These are phyloP conservation scores for Leccinum disarticulatum DNA, from an alignment of 768 basidiomycete species.

Conservation along the genomic window DNA sequence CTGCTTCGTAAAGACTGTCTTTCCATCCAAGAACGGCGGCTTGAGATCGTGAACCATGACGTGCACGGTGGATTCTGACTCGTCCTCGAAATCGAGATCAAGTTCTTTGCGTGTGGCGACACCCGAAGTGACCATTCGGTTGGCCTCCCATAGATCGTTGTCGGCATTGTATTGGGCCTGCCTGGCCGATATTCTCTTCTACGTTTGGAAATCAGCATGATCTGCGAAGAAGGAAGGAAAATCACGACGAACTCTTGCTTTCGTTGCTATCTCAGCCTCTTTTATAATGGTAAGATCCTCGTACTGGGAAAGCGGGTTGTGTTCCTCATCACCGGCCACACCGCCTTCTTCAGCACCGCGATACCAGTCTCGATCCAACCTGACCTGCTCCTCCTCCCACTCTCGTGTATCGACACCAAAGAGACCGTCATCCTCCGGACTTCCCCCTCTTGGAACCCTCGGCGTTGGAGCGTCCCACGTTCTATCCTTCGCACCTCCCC, in stretches of 20 bases:
- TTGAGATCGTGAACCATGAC: constrained; percentile 97
- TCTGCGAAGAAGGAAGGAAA: neutral
- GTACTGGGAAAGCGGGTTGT: constrained; percentile 91
- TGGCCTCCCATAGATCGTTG: constrained; percentile 98
- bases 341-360: constrained; percentile 86
- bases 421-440: constrained; percentile 66
- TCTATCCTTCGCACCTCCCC: constrained; percentile 54
- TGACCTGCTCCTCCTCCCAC: constrained; percentile 97
- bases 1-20: constrained; percentile 94
- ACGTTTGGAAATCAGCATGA: constrained; percentile 18
- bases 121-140: constrained; percentile 95
- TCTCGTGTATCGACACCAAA: constrained; percentile 75
- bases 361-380: constrained; percentile 96
- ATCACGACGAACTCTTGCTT: constrained; percentile 57
- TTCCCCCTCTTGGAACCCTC: constrained; percentile 60
- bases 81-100: constrained; percentile 95
- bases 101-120: constrained; percentile 84
- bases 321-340: constrained; percentile 85
- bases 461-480: constrained; percentile 89
- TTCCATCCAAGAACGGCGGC: constrained; percentile 96
- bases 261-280: constrained; percentile 72
- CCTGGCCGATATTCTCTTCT: constrained; percentile 89
- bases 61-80: constrained; percentile 93
- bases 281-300: constrained; percentile 76
- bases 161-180: constrained; percentile 99